Evolutionary conservation across 2,329 filamentous ascomycete genomes (phyloP).

Genomic region (Chaetomiaceae sp.): DNA sequence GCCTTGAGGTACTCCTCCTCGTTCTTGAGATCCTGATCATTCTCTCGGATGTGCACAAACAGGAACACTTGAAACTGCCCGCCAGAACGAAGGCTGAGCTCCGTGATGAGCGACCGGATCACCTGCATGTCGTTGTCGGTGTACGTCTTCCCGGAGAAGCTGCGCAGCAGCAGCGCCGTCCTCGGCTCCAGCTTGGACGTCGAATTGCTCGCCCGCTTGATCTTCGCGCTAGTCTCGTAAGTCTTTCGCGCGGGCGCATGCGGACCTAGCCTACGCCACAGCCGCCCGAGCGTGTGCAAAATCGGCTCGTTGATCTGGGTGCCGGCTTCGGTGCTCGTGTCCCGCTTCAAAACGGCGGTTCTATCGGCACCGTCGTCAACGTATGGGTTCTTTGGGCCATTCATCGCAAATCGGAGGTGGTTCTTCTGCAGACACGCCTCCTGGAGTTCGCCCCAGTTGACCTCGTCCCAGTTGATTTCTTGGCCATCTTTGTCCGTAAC

Average conservation of each 20-base stretch:
- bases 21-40: conserved; percentile 50
- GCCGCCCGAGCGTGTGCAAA: conserved; percentile 21
- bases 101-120: conserved; percentile 71
- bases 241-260: conserved; percentile 6
- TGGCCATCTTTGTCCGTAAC: conserved; percentile 41
- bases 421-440: conserved; percentile 60
- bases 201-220: conserved; percentile 1
- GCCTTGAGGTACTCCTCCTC: conserved; percentile 52
- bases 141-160: conserved; percentile 69
- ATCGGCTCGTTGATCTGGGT: conserved; percentile 1
- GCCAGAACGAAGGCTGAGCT: conserved; percentile 67
- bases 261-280: conserved; percentile 25
- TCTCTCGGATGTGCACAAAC: conserved; percentile 68
- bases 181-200: conserved; percentile 38
- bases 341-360: conserved; percentile 7
- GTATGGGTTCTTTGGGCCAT: conserved; percentile 36
- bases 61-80: conserved; percentile 78
- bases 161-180: conserved; percentile 69
- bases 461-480: conserved; percentile 52
- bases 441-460: conserved; percentile 68
- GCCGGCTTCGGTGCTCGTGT: neutral
- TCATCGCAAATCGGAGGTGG: conserved; percentile 52
- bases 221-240: neutral
- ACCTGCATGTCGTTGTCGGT: conserved; percentile 73
- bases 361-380: neutral